Evolutionary conservation across 495 filamentous ascomycete genomes (phyloP), one percentile per base, ranked within the genome.

Genomic region (Bombardia bombarda): DNA sequence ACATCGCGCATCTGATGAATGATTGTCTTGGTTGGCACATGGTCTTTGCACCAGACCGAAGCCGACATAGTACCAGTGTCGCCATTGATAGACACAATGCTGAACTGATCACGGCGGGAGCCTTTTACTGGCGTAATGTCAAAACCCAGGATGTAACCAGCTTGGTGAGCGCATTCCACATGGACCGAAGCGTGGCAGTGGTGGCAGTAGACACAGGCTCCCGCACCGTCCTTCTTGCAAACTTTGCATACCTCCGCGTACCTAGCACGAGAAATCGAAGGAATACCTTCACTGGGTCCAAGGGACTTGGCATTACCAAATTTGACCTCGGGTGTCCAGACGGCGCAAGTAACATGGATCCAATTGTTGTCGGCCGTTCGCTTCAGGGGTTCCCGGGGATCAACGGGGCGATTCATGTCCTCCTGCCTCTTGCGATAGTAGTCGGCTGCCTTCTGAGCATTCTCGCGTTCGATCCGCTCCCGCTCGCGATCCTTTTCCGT

Each of bases 271-370:
- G 84, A 74, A 51, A 96, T 84, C 21, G 79, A 75, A 12, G 78
- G 83, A 48, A 99, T 86, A 31, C 92, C 90, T 68, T 99, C 92
- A 3, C 84, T 83, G 16, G 85, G 79, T 44, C 86, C 82, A 16
- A 99, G 67, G 5, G 82, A 78, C 46, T 82, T 79, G 17, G 89
- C 82, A 56, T 85, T 83, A 19, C 82, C 85, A 58, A 94, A 97
- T 55, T 87, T 93, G 50, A 95, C 80, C 55, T 96, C 92, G 0
- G 88, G 86, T 8, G 82, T 86, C 81, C 83, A 96, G 23, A 96
- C 69, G 4, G 92, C 88, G 53, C 92, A 99, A 32, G 80, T 76
- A 21, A 96, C 87, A 56, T 99, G 92, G n/a, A 94, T 85, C 92
- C 92, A 99, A 53, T 97, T 96, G 62, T 96, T 96, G 44, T 87